Evolutionary conservation across 2,329 filamentous ascomycete species (phyloP), one percentile per base, ranked within the genome.

Genomic region (Huntiella savannae): DNA sequence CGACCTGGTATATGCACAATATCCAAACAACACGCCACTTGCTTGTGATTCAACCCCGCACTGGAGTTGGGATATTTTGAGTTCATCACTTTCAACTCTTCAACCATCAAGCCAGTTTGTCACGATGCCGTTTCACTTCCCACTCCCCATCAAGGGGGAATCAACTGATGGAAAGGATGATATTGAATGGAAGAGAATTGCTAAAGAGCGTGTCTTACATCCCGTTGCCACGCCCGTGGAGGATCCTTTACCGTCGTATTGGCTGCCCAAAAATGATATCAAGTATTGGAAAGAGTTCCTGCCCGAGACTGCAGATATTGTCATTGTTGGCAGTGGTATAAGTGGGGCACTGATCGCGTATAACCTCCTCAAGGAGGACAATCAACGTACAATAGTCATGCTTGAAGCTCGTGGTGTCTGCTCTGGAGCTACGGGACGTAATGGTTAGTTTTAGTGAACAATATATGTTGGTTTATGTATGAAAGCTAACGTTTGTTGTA

Each of bases 311-410:
- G 63, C 62, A 4, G 70, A 74, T 48, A 55, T 71, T 2, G 63
- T 69, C 13, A 63, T 74, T 36, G 65, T 74, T 51, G 70, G 71
- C 16, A 72, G 69, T 33, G 72, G 71, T 1, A 73, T 75, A 49
- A 67, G 69, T 1, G 68, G 63, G 7, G 63, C 61, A 3, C 59
- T 60, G 15, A 55, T 65, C 12, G 63, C 62, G 3, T 54, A 60
- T 47, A 43, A 48, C 13, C 8, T 52, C 10, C 51, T 57, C 7
- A 39, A 43, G 15, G 50, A 53, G 22, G 34, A 13, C 16, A 17
- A 22, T 28, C 15, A n/a, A 5, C 32, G 22, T 7, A 39, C 40
- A 6, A 51, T 62, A 15, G 43, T 59, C 1, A 58, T 63, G 55
- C 52, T 63, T 3, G 60, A 62, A 45, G 59, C 59, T 1, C 54